Percentiles rank a stretch among this genome's conserved stretches.
Evolutionary conservation across 78 protist species (phyloP).

Genomic region (Dictyostelium discoideum): dicty_2.7 NC_007088.5:6748501-6749000

Average conservation of each 20-base stretch:
- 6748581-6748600: background rate
- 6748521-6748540: background rate
- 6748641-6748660: background rate
- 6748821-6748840: background rate
- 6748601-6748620: background rate
- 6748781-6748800: background rate
- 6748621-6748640: background rate
- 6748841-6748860: background rate
- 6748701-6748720: background rate
- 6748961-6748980: conserved; percentile 3
- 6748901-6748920: conserved; percentile 10
- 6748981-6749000: background rate
- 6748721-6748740: background rate
- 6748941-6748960: background rate
- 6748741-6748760: background rate
- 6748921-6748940: background rate
- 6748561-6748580: background rate
- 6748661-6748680: background rate
- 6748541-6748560: no score
- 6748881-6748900: conserved; percentile 19
- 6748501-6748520: background rate
- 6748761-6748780: background rate
- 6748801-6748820: no score
- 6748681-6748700: background rate
- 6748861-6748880: background rate